Conservation (phyloP, 352 stramenopile species). For the Peronospora belbahrii region DNA sequence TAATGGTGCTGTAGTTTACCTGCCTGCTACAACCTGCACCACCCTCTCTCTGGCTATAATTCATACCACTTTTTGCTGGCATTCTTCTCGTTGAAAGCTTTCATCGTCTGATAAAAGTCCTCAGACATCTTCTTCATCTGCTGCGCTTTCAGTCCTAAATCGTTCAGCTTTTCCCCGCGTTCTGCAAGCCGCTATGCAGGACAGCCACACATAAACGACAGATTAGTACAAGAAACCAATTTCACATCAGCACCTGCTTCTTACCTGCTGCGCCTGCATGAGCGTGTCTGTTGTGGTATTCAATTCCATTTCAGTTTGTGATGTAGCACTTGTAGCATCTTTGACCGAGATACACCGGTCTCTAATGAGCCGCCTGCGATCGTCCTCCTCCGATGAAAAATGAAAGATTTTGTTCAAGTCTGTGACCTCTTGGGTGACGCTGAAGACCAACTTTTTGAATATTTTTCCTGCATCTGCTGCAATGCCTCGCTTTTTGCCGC, state of each 20-base stretch:
- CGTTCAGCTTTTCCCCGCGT: slow-evolving; percentile 68
- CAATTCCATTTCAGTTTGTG: slow-evolving; percentile 27
- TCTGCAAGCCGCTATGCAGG: slow-evolving; percentile 56
- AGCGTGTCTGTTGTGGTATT: slow-evolving; percentile 53
- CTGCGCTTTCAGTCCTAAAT: slow-evolving; percentile 72
- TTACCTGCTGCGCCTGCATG: slow-evolving; percentile 62
- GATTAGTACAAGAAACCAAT: no score
- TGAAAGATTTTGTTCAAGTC: slow-evolving; percentile 75
- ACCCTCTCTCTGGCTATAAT: slow-evolving; percentile 39
- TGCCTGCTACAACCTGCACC: no score
- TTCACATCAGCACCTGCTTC: no score
- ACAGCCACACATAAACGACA: no score
- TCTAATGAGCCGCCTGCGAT: slow-evolving; percentile 52
- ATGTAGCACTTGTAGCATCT: slow-evolving; percentile 12
- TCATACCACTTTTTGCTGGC: slow-evolving; percentile 84
- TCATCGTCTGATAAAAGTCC: slow-evolving; percentile 82
- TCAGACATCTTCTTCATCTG: slow-evolving; percentile 77
- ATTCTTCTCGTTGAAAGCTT: slow-evolving; percentile 80
- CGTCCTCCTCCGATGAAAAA: slow-evolving; percentile 51
- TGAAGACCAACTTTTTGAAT: slow-evolving; percentile 71
- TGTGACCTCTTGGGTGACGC: slow-evolving; percentile 44
- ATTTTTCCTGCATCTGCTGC: slow-evolving; percentile 45
- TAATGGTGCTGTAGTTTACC: slow-evolving; percentile 1
- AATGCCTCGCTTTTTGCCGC: slow-evolving; percentile 43
- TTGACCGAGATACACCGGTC: slow-evolving; percentile 25